These are phyloP conservation scores for Globisporangium perplexum DNA, from an alignment of 352 stramenopile genomes.

Conservation along the genomic window DNA sequence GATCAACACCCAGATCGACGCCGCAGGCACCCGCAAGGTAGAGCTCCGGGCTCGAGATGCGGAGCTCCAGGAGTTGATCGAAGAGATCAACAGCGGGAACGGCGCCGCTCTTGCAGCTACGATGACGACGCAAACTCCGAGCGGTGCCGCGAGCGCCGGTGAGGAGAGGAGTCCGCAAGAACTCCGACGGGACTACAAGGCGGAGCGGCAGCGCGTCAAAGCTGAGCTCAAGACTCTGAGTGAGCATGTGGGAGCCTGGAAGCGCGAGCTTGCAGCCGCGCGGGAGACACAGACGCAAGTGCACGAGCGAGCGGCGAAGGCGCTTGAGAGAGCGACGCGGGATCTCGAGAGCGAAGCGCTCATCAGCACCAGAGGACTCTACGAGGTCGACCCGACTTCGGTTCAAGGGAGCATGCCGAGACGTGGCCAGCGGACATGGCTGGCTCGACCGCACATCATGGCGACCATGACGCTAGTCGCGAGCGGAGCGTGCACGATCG, in stretches of 20 bases:
- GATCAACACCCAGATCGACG: conserved; percentile 15
- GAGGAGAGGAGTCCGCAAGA: conserved; percentile 14
- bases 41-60: conserved; percentile 24
- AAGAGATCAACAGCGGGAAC: conserved; percentile 58
- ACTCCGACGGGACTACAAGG: conserved; percentile 33
- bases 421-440: conserved; percentile 21
- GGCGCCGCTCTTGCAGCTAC: background rate
- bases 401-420: background rate
- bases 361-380: conserved; percentile 2
- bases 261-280: conserved; percentile 13
- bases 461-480: conserved; percentile 12
- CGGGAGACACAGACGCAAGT: conserved; percentile 21
- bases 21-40: conserved; percentile 15
- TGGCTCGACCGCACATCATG: conserved; percentile 20
- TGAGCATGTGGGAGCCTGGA: conserved; percentile 17
- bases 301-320: conserved; percentile 8
- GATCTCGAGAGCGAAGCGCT: conserved; percentile 14
- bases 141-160: conserved; percentile 6
- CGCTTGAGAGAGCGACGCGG: conserved; percentile 10
- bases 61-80: conserved; percentile 35
- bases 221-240: conserved; percentile 27
- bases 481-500: conserved; percentile 20
- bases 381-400: background rate
- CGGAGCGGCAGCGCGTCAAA: conserved; percentile 37
- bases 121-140: too few relatives aligned